A percentile compares a stretch with the other conserved stretches of the same genome.
Conservation (phyloP, 208 protist species). For the Acanthamoeba lugdunensis region DNA sequence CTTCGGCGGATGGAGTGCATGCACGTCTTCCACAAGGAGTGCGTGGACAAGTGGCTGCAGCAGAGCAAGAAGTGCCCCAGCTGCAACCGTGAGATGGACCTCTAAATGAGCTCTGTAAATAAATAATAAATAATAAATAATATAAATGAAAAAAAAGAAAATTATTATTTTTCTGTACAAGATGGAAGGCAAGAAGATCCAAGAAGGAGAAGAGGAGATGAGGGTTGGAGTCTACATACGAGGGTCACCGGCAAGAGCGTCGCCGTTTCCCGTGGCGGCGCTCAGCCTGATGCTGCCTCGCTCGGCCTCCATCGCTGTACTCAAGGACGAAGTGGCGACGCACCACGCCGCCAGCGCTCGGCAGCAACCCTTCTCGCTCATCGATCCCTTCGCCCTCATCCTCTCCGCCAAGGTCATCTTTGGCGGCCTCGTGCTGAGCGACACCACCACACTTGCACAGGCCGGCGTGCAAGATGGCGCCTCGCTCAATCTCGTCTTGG, state of each 20-base stretch:
- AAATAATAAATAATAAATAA: too few species aligned
- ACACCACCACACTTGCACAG: not conserved
- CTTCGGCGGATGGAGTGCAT: conserved; percentile 10
- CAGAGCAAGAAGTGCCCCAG: not conserved
- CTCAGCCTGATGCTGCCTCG: not conserved
- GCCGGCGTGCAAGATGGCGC: not conserved
- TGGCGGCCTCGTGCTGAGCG: not conserved
- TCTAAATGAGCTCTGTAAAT: too few species aligned
- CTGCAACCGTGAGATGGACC: conserved; percentile 19
- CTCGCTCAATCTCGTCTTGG: not conserved
- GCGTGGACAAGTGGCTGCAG: conserved; percentile 21
- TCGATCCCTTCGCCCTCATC: not conserved
- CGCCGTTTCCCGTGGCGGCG: not conserved
- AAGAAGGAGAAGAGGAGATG: too few species aligned
- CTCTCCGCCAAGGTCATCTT: not conserved
- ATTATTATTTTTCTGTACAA: too few species aligned
- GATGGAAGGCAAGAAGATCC: too few species aligned
- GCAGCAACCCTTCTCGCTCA: not conserved
- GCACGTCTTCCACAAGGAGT: conserved; percentile 39
- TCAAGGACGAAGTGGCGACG: not conserved
- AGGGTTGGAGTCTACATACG: not conserved
- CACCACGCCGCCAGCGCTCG: not conserved
- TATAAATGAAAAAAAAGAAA: too few species aligned
- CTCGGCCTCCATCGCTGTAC: not conserved
- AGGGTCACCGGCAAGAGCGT: not conserved